phyloP scores from a whole-genome alignment of 1,139 yeast species.

The Saccharomyces hybrid region DNA sequence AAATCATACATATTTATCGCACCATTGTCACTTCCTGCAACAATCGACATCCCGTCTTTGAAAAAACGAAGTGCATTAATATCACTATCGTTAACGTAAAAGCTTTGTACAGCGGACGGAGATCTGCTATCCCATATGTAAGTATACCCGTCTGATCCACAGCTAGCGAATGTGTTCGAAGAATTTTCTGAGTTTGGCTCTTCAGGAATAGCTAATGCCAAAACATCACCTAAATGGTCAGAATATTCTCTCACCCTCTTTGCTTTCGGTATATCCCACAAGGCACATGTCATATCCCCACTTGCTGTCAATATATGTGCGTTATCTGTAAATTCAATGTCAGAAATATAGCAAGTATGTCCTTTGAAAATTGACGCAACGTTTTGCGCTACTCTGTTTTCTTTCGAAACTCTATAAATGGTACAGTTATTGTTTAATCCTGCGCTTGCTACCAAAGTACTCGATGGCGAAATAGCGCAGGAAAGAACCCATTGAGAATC shows the following conservation, averaged over 20 bases:
- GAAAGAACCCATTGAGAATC: constrained; percentile 75
- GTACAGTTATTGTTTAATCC: constrained; percentile 79
- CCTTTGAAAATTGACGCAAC: constrained; percentile 56
- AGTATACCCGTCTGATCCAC: constrained; percentile 69
- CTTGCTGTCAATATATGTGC: constrained; percentile 59
- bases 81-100: constrained; percentile 57
- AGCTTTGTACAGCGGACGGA: constrained; percentile 48
- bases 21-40: constrained; percentile 77
- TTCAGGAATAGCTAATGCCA: constrained; percentile 39
- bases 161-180: constrained; percentile 46
- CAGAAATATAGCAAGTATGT: constrained; percentile 77
- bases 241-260: constrained; percentile 47
- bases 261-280: constrained; percentile 73
- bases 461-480: constrained; percentile 65
- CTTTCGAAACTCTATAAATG: constrained; percentile 45
- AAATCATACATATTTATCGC: constrained; percentile 63
- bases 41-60: constrained; percentile 63
- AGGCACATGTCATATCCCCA: constrained; percentile 73
- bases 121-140: constrained; percentile 65
- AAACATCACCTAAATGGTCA: constrained; percentile 78
- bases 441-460: constrained; percentile 63
- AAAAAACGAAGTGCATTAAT: constrained; percentile 58
- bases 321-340: constrained; percentile 55
- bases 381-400: constrained; percentile 36
- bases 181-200: constrained; percentile 14